Evolutionary conservation across 345 rosid species (phyloP), one percentile per base, ranked within the genome.

Genomic region (Rhizophora apiculata): DNA sequence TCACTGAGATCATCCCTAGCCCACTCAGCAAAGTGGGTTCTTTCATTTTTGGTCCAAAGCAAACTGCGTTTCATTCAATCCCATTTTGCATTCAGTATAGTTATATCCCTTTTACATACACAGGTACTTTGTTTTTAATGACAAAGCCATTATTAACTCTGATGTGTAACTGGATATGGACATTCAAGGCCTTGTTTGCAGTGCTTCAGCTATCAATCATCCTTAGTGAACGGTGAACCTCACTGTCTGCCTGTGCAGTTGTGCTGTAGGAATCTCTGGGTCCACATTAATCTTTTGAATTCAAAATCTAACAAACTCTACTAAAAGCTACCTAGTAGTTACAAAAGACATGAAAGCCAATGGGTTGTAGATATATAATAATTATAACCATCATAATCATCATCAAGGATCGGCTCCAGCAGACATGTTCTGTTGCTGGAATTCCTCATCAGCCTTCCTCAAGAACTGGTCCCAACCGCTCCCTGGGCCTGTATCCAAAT

Each of bases 381-480:
- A 37, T 37, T 8, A 37, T 37, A 37, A 37, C 1, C 19, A 43
- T 11, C 15, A 39, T 39, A 39, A 39, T 13, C 49, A 13, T 43
- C 18, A 11, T 43, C 49, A 56, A 56, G 30, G 16, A 56, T 56
- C 6, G 18, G 29, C 82, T 60, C 18, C 73, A 43, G 63, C 54
- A 24, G 69, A 39, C 32, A 57, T 62, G 57, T 26, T 53, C 70
- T 87, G 87, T 39, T 49, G 68, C 73, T 62, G 76, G 62, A 83
- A 68, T 72, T 82, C 84, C 39, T 80, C 82, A 55, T 85, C 86
- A 1, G 85, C 98, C 66, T 82, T 81, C 82, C 81, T 81, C 67
- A 85, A n/a, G 67, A 88, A 82, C 69, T 87, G 86, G 63, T 87
- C 97, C 96, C 96, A 89, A 10, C 94, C 94, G 68, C 96, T 86